Base-by-base conservation (phyloP, 805 yeast species). In the Lachancea quebecensis region DNA sequence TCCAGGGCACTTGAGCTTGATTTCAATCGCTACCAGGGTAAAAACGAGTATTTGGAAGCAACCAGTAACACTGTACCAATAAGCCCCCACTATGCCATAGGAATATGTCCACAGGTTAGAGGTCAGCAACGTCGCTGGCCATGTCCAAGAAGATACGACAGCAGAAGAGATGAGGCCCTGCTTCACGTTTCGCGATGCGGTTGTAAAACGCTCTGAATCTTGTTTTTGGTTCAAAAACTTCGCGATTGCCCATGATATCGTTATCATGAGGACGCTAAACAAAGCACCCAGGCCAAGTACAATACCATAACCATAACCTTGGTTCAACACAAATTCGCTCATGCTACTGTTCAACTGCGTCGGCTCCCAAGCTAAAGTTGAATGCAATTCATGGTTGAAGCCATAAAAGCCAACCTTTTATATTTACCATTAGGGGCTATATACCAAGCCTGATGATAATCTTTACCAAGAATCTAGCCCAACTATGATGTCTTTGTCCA, bases 181-280 rank as follows among this genome's bases (percentile, higher is more conserved):
- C 53, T 81, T 82, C 40, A 87, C 89, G 4, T 84, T 72, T 56
- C 95, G 74, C 50, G 95, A 93, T 36, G 95, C 95, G 6, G 95
- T 86, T 4, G 90, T 78, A 56, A 88, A 87, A 59, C 85, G 93
- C 65, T 87, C 95, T 6, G 95, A 86, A n/a, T 93, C 85, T 65
- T 85, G 81, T 47, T 82, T 73, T 63, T 87, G 95, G 54, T 75
- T 74, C 58, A 84, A 85, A 63, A 86, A 87, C 35, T 95, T 70
- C 51, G 77, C 74, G 30, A 85, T 70, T 11, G 27, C 15, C 39
- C 39, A 27, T 9, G 44, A 27, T 9, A 41, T 21, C 7, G 16
- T 3, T 12, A 34, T 28, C 44, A 41, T 41, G 17, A 41, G 28
- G 18, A 17, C 35, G 11, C 31, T 28, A 35, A 41, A 41, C 10